Conservation (phyloP, 2,329 filamentous ascomycete species). For the Fusarium sacchari region DNA sequence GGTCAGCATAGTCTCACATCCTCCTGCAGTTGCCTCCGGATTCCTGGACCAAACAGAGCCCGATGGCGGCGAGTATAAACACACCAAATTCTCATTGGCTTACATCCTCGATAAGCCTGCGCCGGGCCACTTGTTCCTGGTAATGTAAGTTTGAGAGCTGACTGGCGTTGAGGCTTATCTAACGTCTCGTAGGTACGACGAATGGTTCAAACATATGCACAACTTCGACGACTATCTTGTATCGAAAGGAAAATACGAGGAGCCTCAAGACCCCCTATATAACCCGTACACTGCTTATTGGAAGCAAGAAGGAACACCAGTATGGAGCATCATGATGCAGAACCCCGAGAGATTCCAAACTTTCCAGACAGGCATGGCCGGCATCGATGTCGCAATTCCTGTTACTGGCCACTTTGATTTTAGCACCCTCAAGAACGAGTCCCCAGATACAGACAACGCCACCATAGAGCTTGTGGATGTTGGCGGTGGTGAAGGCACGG, state of each 20-base stretch:
- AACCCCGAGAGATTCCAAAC: slow-evolving; percentile 43
- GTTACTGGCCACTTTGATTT: slow-evolving; percentile 48
- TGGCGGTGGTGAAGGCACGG: slow-evolving; percentile 45
- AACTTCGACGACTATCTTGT: slow-evolving; percentile 49
- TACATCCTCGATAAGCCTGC: slow-evolving; percentile 43
- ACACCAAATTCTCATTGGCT: slow-evolving; percentile 47
- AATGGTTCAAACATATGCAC: slow-evolving; percentile 49
- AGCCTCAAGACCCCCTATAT: slow-evolving; percentile 43
- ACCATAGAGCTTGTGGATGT: slow-evolving; percentile 46
- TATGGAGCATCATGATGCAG: slow-evolving; percentile 49
- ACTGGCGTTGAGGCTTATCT: background rate
- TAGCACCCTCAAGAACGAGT: slow-evolving; percentile 36
- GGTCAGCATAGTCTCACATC: background rate
- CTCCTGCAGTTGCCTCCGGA: slow-evolving; percentile 40
- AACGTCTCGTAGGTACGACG: slow-evolving; percentile 43
- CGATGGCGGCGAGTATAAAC: slow-evolving; percentile 44
- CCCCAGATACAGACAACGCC: slow-evolving; percentile 21
- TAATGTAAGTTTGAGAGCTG: slow-evolving; percentile 35
- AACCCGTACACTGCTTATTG: slow-evolving; percentile 47
- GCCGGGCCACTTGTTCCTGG: slow-evolving; percentile 46
- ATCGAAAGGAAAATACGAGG: slow-evolving; percentile 35
- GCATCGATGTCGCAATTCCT: slow-evolving; percentile 48
- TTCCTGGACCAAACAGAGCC: slow-evolving; percentile 45
- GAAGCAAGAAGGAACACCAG: slow-evolving; percentile 48
- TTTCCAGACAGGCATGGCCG: slow-evolving; percentile 48